Evolutionary conservation across 768 basidiomycete genomes (phyloP), one percentile per base, ranked within the genome.

Genomic region (Lenzites betulinus): DNA sequence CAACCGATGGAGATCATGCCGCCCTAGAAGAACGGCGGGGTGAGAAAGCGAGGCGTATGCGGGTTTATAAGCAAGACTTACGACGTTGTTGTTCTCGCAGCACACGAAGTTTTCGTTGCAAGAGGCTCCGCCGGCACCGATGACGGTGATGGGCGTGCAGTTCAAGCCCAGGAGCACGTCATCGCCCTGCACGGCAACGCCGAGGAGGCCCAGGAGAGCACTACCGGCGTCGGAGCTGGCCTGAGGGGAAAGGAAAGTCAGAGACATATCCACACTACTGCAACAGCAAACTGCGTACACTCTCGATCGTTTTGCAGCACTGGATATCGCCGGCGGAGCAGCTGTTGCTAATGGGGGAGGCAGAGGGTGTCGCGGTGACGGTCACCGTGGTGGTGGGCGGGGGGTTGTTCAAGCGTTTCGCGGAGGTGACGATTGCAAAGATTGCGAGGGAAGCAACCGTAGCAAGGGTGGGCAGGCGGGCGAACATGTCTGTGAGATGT

Each of bases 1-100:
- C 64, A 65, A 42, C 60, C 64, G n/a, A 65, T 56, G 53, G 64
- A 62, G 54, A 65, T 49, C 35, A 62, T 33, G 38, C 56, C 54
- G 15, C 64, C 60, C 64, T 65, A 38, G 16, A 11, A 20, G 15
- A 1, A 4, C 8, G 3, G 6, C 11, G 11, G 30, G 35, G 2
- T 28, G 30, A 3, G 5, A 8, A 51, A 16, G 6, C 2, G 9
- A 1, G 33, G n/a, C 3, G 7, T n/a, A 8, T 20, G n/a, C 7
- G 20, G 35, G 22, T 15, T 11, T 2, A 25, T 16, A 22, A 13
- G 5, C 28, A 13, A 28, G 20, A 58, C 61, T 33, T 20, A 66
- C 65, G 30, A 54, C 38, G 47, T 38, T 43, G 50, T 60, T 66
- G 50, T 58, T 55, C 42, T 51, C 15, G 53, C 60, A 65, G 60